These are phyloP conservation scores for Saccharum officinarum DNA, from an alignment of 176 grass and related monocot species.

Conservation along the genomic window DNA sequence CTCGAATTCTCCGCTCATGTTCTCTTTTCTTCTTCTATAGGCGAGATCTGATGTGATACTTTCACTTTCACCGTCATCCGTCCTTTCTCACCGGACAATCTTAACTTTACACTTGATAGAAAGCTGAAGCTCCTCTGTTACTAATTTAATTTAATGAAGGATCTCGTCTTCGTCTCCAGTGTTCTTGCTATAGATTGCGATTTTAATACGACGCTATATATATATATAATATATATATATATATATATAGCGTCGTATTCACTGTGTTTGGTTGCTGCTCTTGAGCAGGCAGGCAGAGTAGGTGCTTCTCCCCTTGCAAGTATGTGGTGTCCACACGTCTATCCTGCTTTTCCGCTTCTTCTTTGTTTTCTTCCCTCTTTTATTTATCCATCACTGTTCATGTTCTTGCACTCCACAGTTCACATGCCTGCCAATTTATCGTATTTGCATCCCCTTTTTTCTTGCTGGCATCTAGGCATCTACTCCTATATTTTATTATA, in stretches of 20 bases:
- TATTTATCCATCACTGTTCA: neutral
- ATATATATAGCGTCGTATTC: no score
- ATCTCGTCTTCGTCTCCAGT: neutral
- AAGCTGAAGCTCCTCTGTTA: neutral
- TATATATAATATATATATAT: no score
- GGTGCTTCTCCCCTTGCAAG: constrained; percentile 18
- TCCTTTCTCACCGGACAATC: neutral
- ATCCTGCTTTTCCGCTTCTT: neutral
- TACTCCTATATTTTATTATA: no score
- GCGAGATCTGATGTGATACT: neutral
- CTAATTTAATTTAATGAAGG: neutral
- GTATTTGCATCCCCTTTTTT: neutral
- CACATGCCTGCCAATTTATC: neutral
- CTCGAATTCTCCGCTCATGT: neutral
- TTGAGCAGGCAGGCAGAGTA: neutral
- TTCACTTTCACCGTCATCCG: constrained; percentile 16
- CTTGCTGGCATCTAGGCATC: neutral
- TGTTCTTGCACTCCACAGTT: neutral
- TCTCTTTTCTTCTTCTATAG: neutral
- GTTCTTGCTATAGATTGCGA: neutral
- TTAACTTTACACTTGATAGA: neutral
- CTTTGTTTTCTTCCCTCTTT: neutral
- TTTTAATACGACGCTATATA: neutral
- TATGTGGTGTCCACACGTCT: constrained; percentile 6
- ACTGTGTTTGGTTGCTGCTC: constrained; percentile 21